Evolutionary conservation across 305 asterid genomes (phyloP).

Genomic region (Fraxinus sp.): DNA sequence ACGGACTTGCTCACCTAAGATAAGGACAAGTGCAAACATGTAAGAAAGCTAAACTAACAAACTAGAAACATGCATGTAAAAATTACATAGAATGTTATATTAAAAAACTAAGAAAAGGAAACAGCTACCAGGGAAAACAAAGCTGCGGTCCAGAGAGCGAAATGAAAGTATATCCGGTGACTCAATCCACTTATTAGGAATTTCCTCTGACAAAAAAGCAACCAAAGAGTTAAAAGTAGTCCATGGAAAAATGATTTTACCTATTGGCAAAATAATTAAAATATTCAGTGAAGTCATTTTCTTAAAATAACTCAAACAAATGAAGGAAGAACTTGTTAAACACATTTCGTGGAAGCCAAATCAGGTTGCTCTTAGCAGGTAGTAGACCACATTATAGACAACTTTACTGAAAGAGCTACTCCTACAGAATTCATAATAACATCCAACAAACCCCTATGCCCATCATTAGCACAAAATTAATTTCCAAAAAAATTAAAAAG

Average conservation of each 20-base stretch:
- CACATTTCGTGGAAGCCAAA: slow-evolving; percentile 10
- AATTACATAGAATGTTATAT: neutral
- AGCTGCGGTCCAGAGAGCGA: slow-evolving; percentile 42
- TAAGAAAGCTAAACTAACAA: slow-evolving; percentile 24
- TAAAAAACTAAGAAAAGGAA: neutral
- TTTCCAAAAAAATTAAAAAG: neutral
- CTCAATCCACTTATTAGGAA: slow-evolving; percentile 83
- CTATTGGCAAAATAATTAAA: neutral
- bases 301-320: neutral
- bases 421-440: neutral
- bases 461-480: neutral
- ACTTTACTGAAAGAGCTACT: neutral
- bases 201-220: slow-evolving; percentile 55
- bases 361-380: neutral
- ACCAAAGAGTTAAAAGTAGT: slow-evolving; percentile 20
- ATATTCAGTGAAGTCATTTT: neutral
- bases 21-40: slow-evolving; percentile 30
- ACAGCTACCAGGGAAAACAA: slow-evolving; percentile 24
- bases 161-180: slow-evolving; percentile 57
- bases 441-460: neutral
- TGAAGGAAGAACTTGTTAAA: neutral
- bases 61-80: neutral
- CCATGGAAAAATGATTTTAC: neutral
- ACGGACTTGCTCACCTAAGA: slow-evolving; percentile 55
- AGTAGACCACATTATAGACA: neutral